Base-by-base conservation (phyloP, 192 early-diverging fungal species). In the Chytriomyces sp. region DNA sequence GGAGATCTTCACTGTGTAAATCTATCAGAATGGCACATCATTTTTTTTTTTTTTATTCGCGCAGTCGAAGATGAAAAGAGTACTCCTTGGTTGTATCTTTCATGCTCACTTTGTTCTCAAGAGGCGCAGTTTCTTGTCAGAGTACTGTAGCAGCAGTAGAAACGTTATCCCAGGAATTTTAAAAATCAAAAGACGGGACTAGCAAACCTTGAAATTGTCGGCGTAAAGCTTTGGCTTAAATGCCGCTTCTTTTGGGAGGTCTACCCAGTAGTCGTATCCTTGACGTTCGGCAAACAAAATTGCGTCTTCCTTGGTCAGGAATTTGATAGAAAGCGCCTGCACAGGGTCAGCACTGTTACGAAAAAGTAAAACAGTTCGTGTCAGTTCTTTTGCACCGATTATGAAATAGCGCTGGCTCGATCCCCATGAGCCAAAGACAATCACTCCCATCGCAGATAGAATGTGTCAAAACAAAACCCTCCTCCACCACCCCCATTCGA, bases 201-300 rank as follows among this genome's bases (percentile, higher is more conserved):
- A 45, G 67, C 9, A 3, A 20, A 87, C 86, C 82, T 84, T 93
- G 90, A 93, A 98, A 90, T 98, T 98, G 70, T 94, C 91, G 45
- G 94, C 92, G 82, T 98, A 98, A 8, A 85, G 78, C 88, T 96
- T 97, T 70, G 90, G 88, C 77, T 89, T 89, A 81, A 96, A 93
- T 61, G 81, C 81, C 64, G 86, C 84, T 79, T 89, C 85, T 79
- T 96, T 92, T n/a, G 95, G 95, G 79, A 97, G 94, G 79, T 97
- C 93, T 24, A 98, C 91, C 85, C 90, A 91, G 82, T 94, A 94
- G 47, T 91, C 90, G 91, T 95, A 98, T 5, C 96, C 96, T 84
- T 97, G 95, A 70, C 93, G 92, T 81, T 97, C 94, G n/a, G 95
- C 97, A 87, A 99, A 99, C 49, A 87, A 80, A 69, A 97, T 88